Base-by-base conservation (phyloP, 352 stramenopile species). In the Phytophthora constricta region DNA sequence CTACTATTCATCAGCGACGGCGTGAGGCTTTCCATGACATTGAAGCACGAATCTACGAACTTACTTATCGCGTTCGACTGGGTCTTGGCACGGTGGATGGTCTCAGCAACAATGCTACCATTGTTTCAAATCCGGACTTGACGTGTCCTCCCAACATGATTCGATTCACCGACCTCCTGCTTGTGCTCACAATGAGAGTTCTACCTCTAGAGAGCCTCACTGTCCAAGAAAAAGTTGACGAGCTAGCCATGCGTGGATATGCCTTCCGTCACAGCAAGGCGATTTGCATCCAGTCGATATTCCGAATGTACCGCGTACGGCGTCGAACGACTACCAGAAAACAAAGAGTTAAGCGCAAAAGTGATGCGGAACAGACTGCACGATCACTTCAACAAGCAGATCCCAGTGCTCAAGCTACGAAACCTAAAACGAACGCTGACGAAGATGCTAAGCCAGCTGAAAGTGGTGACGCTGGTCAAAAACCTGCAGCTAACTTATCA, bases 161-260 rank as follows among this genome's bases (percentile, higher is more conserved):
- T 37, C 79, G 86, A 2, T 93, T 93, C 54, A 87, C 77, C 0
- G 85, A 95, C 57, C 34, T 95, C 2, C 60, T 95, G 10, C 58
- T 93, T 9, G 84, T 93, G 4, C 65, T 95, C 3, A 88, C 84
- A 5, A 77, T 81, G 51, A 77, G 87, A 25, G 83, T 90, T 27
- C 62, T 93, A 2, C 87, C 85, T 4, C 56, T 90, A 7, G 85
- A 92, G 13, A 85, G 85, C 34, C 62, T 92, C 26, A 92, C 87
- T 1, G 84, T 95, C 1, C 79, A 89, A 46, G 87, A 93, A 46
- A 95, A 95, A 75, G 87, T 95, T 5, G 82, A 93, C 43, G 87
- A 95, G 45, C 65, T 95, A 1, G 84, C 85, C 0, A 84, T 93
- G 20, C 80, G 84, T 22, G 77, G 81, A 5, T 93, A 92, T 48